Conservation (phyloP, 2,329 filamentous ascomycete genomes). For the Exophiala sp. region DNA sequence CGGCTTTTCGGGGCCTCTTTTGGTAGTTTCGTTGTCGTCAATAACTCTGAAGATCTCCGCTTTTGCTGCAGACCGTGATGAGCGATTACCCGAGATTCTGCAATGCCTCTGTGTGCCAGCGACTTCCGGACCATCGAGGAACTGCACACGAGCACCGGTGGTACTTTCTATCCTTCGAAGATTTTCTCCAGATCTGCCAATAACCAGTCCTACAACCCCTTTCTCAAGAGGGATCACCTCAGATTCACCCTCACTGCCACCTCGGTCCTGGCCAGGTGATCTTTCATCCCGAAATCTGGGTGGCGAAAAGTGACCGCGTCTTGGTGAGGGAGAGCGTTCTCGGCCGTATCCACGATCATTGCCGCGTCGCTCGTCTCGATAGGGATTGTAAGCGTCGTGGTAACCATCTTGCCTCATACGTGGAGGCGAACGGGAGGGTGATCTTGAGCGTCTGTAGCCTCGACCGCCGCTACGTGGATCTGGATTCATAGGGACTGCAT, state of each 20-base stretch:
- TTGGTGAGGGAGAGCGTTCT: slow-evolving; percentile 71
- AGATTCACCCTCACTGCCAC: slow-evolving; percentile 60
- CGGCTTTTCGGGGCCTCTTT: slow-evolving; percentile 28
- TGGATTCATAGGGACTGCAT: slow-evolving; percentile 18
- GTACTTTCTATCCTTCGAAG: slow-evolving; percentile 79
- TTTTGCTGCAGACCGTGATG: slow-evolving; percentile 73
- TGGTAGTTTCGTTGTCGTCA: slow-evolving; percentile 70
- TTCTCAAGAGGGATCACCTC: slow-evolving; percentile 86
- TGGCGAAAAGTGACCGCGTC: slow-evolving; percentile 49
- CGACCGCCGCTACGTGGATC: slow-evolving; percentile 39
- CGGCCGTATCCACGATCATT: slow-evolving; percentile 58
- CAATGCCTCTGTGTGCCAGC: slow-evolving; percentile 74
- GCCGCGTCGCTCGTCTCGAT: slow-evolving; percentile 74
- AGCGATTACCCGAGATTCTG: slow-evolving; percentile 73
- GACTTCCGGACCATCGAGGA: slow-evolving; percentile 70
- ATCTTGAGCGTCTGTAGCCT: slow-evolving; percentile 59
- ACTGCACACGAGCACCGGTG: slow-evolving; percentile 80
- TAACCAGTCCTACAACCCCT: slow-evolving; percentile 82
- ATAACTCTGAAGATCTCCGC: slow-evolving; percentile 83
- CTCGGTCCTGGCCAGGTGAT: slow-evolving; percentile 47
- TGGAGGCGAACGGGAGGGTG: slow-evolving; percentile 70
- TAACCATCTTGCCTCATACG: slow-evolving; percentile 64
- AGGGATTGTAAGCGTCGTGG: slow-evolving; percentile 75
- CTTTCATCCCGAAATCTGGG: slow-evolving; percentile 46
- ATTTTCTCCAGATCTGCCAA: slow-evolving; percentile 86